A percentile compares a stretch with the other conserved stretches of the same genome.
Evolutionary conservation across 345 rosid species (phyloP).

Genomic region (Nasturtium officinale): DNA sequence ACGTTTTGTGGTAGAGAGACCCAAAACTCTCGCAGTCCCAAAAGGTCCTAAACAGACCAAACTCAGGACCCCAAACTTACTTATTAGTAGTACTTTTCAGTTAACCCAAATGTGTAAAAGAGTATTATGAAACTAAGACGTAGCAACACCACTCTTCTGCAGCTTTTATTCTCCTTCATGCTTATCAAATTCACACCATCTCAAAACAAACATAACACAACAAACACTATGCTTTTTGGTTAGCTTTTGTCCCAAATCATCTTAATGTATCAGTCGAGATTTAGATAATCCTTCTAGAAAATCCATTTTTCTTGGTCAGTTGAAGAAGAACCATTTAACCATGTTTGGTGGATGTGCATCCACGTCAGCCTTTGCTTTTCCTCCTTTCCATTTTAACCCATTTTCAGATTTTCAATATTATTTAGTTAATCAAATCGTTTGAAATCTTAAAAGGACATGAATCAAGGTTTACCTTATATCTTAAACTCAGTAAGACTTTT

Average conservation of each 20-base stretch:
- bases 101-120: conserved; percentile 2
- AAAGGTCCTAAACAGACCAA: neutral
- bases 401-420: conserved; percentile 18
- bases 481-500: conserved; percentile 35
- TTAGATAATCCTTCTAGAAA: conserved; percentile 26
- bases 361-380: conserved; percentile 36
- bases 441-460: neutral
- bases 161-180: neutral
- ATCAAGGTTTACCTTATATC: conserved; percentile 37
- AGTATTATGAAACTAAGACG: conserved; percentile 13
- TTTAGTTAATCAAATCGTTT: neutral
- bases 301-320: conserved; percentile 40
- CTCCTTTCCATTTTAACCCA: conserved; percentile 31
- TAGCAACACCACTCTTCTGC: neutral
- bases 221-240: conserved; percentile 30
- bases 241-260: conserved; percentile 30
- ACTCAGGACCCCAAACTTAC: neutral
- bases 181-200: conserved; percentile 15
- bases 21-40: conserved; percentile 16
- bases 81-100: neutral
- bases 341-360: conserved; percentile 43
- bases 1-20: conserved; percentile 24
- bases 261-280: conserved; percentile 31
- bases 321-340: conserved; percentile 34
- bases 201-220: conserved; percentile 25